Percentiles rank a stretch among this genome's conserved stretches.
Evolutionary conservation across 2,329 filamentous ascomycete genomes (phyloP).

Genomic region (Hypoxylon sp.): DNA sequence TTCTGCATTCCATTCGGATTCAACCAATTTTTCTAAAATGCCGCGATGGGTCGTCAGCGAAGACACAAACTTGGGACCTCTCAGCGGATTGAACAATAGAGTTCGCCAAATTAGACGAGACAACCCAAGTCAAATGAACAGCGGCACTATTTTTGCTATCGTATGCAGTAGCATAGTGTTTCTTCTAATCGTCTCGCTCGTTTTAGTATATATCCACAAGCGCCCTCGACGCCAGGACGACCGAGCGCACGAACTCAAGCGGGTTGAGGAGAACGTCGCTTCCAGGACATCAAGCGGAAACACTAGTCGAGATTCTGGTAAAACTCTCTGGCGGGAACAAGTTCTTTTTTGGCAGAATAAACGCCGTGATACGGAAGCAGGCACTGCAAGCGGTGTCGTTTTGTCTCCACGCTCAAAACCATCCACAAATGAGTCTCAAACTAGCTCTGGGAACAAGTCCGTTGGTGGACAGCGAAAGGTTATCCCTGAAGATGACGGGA

Average conservation of each 20-base stretch:
- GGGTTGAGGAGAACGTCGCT: neutral
- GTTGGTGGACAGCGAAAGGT: neutral
- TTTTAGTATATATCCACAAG: neutral
- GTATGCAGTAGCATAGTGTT: neutral
- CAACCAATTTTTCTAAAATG: neutral
- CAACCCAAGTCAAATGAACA: neutral
- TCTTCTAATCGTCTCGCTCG: neutral
- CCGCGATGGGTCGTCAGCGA: neutral
- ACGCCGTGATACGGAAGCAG: neutral
- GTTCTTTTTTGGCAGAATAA: neutral
- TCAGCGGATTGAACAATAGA: neutral
- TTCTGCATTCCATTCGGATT: neutral
- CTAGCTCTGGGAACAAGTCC: neutral
- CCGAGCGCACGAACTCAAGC: neutral
- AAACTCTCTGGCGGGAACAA: conserved; percentile 12
- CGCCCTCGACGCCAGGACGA: no score
- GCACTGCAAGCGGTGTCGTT: neutral
- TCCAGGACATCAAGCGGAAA: neutral
- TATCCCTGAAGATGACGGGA: neutral
- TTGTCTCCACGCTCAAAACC: neutral
- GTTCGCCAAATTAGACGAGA: neutral
- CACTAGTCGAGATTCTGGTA: neutral
- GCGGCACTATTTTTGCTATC: neutral
- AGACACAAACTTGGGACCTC: neutral
- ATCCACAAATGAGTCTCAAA: no score